Evolutionary conservation across 164 flowering plant species (phyloP).

Genomic region (Euptelea pleiosperma): DNA sequence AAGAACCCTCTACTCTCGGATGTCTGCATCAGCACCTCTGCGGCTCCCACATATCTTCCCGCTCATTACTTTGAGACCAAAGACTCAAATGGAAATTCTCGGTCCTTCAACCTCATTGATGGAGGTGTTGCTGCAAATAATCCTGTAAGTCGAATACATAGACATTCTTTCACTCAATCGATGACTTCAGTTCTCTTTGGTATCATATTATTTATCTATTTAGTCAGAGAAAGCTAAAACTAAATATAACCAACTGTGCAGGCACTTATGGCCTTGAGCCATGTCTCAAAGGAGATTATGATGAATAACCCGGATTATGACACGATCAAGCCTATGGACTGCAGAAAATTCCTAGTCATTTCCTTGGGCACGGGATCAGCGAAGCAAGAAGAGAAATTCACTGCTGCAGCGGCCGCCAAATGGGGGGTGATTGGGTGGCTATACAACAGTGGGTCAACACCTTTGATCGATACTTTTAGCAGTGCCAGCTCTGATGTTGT

Average conservation of each 20-base stretch:
- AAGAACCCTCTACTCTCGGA: slow-evolving; percentile 32
- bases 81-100: slow-evolving; percentile 14
- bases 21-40: slow-evolving; percentile 32
- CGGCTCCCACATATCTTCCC: slow-evolving; percentile 36
- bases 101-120: slow-evolving; percentile 27
- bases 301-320: slow-evolving; percentile 11
- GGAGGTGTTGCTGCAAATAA: slow-evolving; percentile 43
- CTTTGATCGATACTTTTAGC: slow-evolving; percentile 29
- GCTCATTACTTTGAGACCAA: slow-evolving; percentile 12
- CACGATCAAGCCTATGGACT: slow-evolving; percentile 26
- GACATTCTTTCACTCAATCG: no score
- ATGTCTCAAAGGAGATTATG: slow-evolving; percentile 26
- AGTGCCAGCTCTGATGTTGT: slow-evolving; percentile 47
- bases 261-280: slow-evolving; percentile 38
- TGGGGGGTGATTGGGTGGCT: slow-evolving; percentile 45
- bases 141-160: slow-evolving; percentile 18
- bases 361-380: slow-evolving; percentile 46
- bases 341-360: slow-evolving; percentile 29
- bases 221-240: no score
- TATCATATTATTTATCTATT: no score
- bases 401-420: slow-evolving; percentile 26
- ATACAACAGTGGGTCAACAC: slow-evolving; percentile 28
- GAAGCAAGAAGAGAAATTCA: slow-evolving; percentile 31
- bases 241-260: slow-evolving; percentile 7
- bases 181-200: no score